phyloP scores from a whole-genome alignment of 1,284 basidiomycete genomes.

The Sanghuangporus weigelae region DNA sequence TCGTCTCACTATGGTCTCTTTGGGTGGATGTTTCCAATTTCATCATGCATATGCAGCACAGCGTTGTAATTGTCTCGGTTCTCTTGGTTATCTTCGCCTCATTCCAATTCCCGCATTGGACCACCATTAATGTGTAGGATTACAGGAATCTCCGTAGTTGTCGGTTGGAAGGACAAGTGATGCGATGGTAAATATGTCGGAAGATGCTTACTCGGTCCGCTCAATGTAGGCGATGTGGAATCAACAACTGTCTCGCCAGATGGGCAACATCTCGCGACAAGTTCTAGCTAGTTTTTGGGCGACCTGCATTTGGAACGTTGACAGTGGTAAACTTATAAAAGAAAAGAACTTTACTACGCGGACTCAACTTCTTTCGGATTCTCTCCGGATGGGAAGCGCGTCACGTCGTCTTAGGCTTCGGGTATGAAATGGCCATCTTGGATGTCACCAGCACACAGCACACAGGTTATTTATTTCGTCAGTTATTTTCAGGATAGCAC shows the following conservation, averaged over 20 bases:
- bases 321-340: background rate
- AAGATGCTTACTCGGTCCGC: background rate
- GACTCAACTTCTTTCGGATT: background rate
- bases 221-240: slow-evolving; percentile 78
- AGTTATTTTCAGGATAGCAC: background rate
- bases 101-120: background rate
- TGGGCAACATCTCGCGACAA: background rate
- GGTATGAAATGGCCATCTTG: slow-evolving; percentile 10
- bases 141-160: background rate
- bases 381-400: background rate
- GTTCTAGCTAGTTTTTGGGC: background rate
- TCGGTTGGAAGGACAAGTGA: background rate
- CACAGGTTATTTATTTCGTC: background rate
- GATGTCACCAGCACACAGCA: slow-evolving; percentile 4
- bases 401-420: slow-evolving; percentile 6
- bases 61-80: too few species aligned
- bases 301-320: background rate
- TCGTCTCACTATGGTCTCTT: too few species aligned
- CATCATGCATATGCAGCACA: too few species aligned
- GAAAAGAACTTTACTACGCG: background rate
- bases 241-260: slow-evolving; percentile 49
- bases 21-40: too few species aligned
- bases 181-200: too few species aligned
- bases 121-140: background rate
- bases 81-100: too few species aligned